Evolutionary conservation across 2,329 filamentous ascomycete species (phyloP), one percentile per base, ranked within the genome.

Genomic region (Zymoseptoria tritici): DNA sequence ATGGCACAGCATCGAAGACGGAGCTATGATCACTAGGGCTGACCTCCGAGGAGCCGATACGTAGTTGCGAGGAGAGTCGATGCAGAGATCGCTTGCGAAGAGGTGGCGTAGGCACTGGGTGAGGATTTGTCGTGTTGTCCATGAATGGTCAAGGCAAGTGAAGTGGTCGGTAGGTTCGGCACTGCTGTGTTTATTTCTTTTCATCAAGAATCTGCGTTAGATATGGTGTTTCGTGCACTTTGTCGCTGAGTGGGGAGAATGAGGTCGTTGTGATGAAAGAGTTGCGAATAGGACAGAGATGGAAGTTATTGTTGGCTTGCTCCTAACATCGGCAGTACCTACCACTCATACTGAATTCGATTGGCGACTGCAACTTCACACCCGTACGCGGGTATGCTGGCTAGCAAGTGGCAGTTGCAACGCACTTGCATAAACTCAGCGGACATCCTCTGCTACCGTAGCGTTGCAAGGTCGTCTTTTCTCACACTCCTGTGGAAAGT

Each of bases 1-100:
- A 20, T 4, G 56, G 64, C 58, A 51, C 54, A 24, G 62, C 62
- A 55, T 68, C 66, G 60, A 62, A 69, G 11, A 68, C 16, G 2
- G 68, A 69, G 56, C 66, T 66, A 55, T 66, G 59, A 9, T 66
- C 59, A 56, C 66, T 66, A 9, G 62, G 63, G 4, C 57, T 62
- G 20, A 49, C 54, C 52, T 67, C 64, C 24, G 62, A 66, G 9
- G 64, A 66, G 60, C 62, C 59, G 53, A 60, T 52, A 20, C 24
- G 16, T 6, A 31, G 21, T 29, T 51, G 21, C 29, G 36, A 46
- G 22, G 52, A 16, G n/a, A 54, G 46, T 13, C 29, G 59, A 36
- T 55, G 59, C n/a, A 24, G n/a, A 13, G 59, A 59, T 50, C 50
- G 50, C 51, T 59, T 56, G 31, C 51, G 54, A 24, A 42, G 19